phyloP scores from a whole-genome alignment of 2,329 filamentous ascomycete species.

The Colletotrichum zoysiae region DNA sequence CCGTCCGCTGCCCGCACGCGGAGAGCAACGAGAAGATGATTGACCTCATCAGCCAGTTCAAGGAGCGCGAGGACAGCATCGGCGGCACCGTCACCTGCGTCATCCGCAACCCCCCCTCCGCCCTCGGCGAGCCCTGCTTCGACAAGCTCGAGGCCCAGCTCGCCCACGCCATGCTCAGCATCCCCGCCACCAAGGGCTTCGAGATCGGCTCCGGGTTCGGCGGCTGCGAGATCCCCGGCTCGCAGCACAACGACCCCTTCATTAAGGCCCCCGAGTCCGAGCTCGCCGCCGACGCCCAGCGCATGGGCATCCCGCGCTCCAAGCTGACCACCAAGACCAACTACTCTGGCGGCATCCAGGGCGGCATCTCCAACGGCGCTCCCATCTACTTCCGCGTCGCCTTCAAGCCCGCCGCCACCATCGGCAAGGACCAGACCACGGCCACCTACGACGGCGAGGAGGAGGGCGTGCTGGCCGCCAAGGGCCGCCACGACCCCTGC shows the following conservation, averaged over 20 bases:
- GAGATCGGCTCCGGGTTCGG: conserved; percentile 94
- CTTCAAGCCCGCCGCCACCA: conserved; percentile 96
- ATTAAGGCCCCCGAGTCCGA: conserved; percentile 65
- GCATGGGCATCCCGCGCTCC: conserved; percentile 64
- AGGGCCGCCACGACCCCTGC: conserved; percentile 94
- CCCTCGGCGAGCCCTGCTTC: conserved; percentile 93
- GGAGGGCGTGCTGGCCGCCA: conserved; percentile 85
- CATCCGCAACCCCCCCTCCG: conserved; percentile 85
- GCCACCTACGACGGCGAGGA: conserved; percentile 78
- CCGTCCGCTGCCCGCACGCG: conserved; percentile 85
- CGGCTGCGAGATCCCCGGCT: conserved; percentile 87
- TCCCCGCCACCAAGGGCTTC: conserved; percentile 95
- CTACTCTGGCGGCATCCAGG: conserved; percentile 94
- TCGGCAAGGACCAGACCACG: conserved; percentile 88
- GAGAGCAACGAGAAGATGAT: conserved; percentile 79
- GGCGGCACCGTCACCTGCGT: conserved; percentile 96
- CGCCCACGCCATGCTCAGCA: conserved; percentile 93
- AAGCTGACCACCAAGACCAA: conserved; percentile 90
- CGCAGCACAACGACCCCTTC: conserved; percentile 93
- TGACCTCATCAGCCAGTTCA: conserved; percentile 80
- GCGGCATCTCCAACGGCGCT: conserved; percentile 93
- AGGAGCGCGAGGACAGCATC: conserved; percentile 86
- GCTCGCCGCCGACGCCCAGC: conserved; percentile 50
- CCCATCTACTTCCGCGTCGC: conserved; percentile 94
- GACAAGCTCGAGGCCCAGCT: conserved; percentile 95